A percentile compares a stretch with the other conserved stretches of the same genome.
Conservation (phyloP, 176 grass and related monocot genomes). For the Oryza nivara region DNA sequence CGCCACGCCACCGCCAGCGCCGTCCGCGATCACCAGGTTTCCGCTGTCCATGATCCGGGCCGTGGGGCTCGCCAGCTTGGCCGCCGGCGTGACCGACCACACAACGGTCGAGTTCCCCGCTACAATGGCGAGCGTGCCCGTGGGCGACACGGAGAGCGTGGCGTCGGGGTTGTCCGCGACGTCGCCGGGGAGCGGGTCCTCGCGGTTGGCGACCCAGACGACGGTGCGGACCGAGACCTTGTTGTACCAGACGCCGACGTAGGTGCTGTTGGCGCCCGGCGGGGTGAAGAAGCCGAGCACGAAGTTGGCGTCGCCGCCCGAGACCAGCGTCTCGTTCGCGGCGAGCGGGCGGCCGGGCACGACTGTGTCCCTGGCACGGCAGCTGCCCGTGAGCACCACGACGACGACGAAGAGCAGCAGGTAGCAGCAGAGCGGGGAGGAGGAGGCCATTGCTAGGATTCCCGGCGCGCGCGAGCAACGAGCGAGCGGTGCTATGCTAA, state of each 20-base stretch:
- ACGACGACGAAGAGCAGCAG: neutral
- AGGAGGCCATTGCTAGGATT: conserved; percentile 24
- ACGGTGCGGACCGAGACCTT: conserved; percentile 59
- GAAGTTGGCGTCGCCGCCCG: conserved; percentile 47
- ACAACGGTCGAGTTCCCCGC: conserved; percentile 34
- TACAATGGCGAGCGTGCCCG: conserved; percentile 47
- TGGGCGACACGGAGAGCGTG: conserved; percentile 51
- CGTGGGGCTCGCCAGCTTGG: conserved; percentile 25
- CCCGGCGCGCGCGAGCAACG: conserved; percentile 10
- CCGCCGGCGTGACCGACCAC: conserved; percentile 41
- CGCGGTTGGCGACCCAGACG: conserved; percentile 68
- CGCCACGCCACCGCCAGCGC: conserved; percentile 17
- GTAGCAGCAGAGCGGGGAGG: neutral
- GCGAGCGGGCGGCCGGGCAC: conserved; percentile 43
- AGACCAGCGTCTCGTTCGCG: conserved; percentile 52
- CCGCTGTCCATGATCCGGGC: conserved; percentile 51
- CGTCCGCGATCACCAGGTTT: conserved; percentile 46
- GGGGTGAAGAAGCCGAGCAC: conserved; percentile 67
- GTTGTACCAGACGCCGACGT: conserved; percentile 66
- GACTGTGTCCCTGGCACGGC: conserved; percentile 47
- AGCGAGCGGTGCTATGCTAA: neutral
- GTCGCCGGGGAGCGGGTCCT: conserved; percentile 44
- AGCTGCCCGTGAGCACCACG: neutral
- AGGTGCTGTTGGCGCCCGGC: conserved; percentile 47
- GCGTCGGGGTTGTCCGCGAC: conserved; percentile 41